Evolutionary conservation across 257 asterid genomes (phyloP), one percentile per base, ranked within the genome.

Genomic region (Lantana camara): DNA sequence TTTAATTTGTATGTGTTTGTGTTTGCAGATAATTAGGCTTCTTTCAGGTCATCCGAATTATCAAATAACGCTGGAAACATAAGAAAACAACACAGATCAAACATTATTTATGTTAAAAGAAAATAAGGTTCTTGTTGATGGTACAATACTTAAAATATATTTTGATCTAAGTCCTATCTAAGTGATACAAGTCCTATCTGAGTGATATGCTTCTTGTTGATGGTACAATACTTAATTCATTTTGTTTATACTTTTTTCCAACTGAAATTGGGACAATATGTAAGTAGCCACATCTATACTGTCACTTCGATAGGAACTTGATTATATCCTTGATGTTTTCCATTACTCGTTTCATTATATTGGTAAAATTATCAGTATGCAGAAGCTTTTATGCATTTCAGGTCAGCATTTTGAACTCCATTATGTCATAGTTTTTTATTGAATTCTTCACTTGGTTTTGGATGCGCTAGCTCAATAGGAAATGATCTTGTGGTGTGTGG

Each of bases 111-210:
- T n/a, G n/a, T n/a, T n/a, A n/a, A n/a, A n/a, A 21, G 96, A 96
- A 46, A 97, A 93, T 79, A 90, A 84, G 92, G 91, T 94, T 75
- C 97, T 94, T 27, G 97, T 94, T 72, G 97, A 90, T 90, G 97
- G 99, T 94, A 81, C 29, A 57, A 22, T 20, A 61, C 40, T 49
- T 45, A 35, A 41, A 14, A n/a, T n/a, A n/a, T n/a, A n/a, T n/a
- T n/a, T n/a, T n/a, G n/a, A n/a, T n/a, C n/a, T n/a, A n/a, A n/a
- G n/a, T n/a, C n/a, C n/a, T n/a, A n/a, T n/a, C n/a, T n/a, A n/a
- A n/a, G n/a, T n/a, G n/a, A n/a, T n/a, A n/a, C n/a, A n/a, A n/a
- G n/a, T n/a, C n/a, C n/a, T n/a, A n/a, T n/a, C n/a, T n/a, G n/a
- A n/a, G n/a, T n/a, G n/a, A n/a, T n/a, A n/a, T n/a, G n/a, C n/a